phyloP scores from a whole-genome alignment of 2,329 filamentous ascomycete genomes.

The Fusarium beomiforme region DNA sequence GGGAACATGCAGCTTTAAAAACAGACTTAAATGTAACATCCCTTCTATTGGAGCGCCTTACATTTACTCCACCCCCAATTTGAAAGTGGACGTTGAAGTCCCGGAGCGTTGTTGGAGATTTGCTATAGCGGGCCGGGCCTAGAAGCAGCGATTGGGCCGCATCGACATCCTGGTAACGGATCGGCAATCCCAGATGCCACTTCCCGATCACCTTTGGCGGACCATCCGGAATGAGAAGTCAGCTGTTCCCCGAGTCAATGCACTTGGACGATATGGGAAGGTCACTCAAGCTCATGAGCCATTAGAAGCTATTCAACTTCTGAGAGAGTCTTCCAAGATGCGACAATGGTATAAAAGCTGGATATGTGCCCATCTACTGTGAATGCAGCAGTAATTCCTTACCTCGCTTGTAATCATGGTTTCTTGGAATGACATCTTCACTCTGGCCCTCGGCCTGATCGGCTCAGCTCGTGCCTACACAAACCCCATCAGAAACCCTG shows the following conservation, averaged over 20 bases:
- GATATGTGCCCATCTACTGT: neutral
- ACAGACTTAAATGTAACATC: neutral
- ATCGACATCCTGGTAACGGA: neutral
- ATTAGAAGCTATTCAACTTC: neutral
- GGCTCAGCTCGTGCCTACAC: slow-evolving; percentile 51
- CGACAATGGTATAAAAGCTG: neutral
- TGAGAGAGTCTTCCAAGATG: neutral
- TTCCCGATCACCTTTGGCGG: neutral
- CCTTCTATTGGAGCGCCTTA: slow-evolving; percentile 22
- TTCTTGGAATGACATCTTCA: slow-evolving; percentile 24
- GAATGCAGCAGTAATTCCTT: neutral
- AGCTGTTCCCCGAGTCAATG: neutral
- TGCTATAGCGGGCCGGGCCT: neutral
- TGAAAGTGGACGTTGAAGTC: neutral
- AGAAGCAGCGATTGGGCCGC: slow-evolving; percentile 15
- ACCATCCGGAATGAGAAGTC: neutral
- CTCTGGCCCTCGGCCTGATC: slow-evolving; percentile 21
- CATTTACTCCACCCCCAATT: neutral
- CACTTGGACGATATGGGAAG: slow-evolving; percentile 3
- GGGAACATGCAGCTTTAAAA: neutral
- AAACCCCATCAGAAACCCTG: slow-evolving; percentile 61
- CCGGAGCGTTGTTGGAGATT: slow-evolving; percentile 4
- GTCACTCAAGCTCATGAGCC: neutral
- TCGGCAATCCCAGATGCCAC: slow-evolving; percentile 8
- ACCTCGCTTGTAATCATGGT: slow-evolving; percentile 7